Conservation (phyloP, 106 monocot genomes). For the Allium fistulosum region DNA sequence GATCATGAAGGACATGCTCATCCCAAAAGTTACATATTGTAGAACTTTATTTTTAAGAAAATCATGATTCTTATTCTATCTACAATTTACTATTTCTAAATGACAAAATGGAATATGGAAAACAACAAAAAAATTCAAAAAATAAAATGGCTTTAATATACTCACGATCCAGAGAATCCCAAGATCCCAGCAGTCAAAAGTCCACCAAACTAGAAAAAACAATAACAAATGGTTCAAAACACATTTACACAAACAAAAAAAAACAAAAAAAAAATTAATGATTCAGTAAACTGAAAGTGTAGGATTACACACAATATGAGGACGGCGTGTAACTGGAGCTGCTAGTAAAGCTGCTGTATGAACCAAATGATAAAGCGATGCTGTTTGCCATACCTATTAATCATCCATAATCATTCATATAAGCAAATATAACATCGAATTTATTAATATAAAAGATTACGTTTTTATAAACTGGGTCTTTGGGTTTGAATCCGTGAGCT, state of each 20-base stretch:
- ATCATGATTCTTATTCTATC: too few species aligned
- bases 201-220: slow-evolving; percentile 33
- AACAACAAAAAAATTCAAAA: neutral
- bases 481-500: slow-evolving; percentile 73
- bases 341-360: slow-evolving; percentile 77
- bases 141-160: neutral
- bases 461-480: slow-evolving; percentile 75
- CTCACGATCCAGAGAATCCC: slow-evolving; percentile 90
- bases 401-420: slow-evolving; percentile 2
- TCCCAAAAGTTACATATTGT: too few species aligned
- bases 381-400: slow-evolving; percentile 75
- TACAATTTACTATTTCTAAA: too few species aligned
- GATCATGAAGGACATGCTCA: too few species aligned
- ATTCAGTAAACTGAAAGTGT: neutral
- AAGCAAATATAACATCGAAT: neutral
- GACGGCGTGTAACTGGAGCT: slow-evolving; percentile 77
- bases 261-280: neutral
- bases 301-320: slow-evolving; percentile 44
- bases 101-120: too few species aligned
- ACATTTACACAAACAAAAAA: neutral
- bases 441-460: slow-evolving; percentile 17
- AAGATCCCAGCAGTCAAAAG: slow-evolving; percentile 80
- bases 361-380: slow-evolving; percentile 86
- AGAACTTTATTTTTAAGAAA: too few species aligned
- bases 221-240: neutral